Evolutionary conservation across 2,329 filamentous ascomycete species (phyloP).

Genomic region (Neonectria neomacrospora): DNA sequence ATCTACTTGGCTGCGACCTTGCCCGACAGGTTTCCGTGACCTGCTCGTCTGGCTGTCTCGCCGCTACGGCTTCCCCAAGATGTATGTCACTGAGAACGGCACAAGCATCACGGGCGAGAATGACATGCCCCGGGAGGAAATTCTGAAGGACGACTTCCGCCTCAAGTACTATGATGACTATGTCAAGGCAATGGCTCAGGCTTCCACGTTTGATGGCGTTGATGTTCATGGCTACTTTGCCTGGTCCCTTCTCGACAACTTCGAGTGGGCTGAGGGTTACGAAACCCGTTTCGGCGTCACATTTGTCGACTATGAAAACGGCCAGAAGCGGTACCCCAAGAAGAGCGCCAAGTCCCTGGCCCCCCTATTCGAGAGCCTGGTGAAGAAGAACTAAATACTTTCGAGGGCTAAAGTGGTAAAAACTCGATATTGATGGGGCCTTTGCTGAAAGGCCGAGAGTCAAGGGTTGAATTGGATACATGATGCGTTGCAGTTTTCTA

Average conservation of each 20-base stretch:
- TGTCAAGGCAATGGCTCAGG: conserved; percentile 79
- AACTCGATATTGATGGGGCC: not conserved
- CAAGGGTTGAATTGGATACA: not conserved
- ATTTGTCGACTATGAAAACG: conserved; percentile 83
- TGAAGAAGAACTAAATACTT: conserved; percentile 65
- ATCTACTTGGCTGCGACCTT: conserved; percentile 82
- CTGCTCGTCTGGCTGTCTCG: conserved; percentile 81
- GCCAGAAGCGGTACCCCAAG: conserved; percentile 84
- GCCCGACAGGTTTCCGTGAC: conserved; percentile 80
- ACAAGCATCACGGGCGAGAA: conserved; percentile 87
- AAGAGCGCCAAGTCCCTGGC: conserved; percentile 81
- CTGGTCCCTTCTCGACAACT: conserved; percentile 92
- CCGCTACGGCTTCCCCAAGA: conserved; percentile 79
- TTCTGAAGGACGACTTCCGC: conserved; percentile 85
- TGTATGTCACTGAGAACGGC: conserved; percentile 91
- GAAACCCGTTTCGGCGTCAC: conserved; percentile 87
- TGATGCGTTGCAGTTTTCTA: not conserved
- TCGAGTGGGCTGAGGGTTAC: conserved; percentile 93
- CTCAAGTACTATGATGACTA: conserved; percentile 83
- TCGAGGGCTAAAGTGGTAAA: not conserved
- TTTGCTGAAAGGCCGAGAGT: not conserved
- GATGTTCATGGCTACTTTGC: conserved; percentile 84
- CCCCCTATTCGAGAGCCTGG: conserved; percentile 75
- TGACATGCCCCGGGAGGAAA: conserved; percentile 74
- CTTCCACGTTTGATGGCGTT: conserved; percentile 77